Base-by-base conservation (phyloP, 768 basidiomycete genomes). In the Suillus subluteus region DNA sequence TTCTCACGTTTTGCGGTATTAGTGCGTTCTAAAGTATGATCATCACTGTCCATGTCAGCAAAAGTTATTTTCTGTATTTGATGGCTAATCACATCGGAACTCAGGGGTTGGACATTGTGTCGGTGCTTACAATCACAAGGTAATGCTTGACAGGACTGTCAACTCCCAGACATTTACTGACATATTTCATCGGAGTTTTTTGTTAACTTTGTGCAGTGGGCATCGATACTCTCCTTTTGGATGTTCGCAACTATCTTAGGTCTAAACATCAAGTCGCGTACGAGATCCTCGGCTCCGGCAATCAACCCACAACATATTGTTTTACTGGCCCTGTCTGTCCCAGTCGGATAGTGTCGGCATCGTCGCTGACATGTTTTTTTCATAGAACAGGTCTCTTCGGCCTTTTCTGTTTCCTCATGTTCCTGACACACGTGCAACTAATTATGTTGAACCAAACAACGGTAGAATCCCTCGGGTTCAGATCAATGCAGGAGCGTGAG, bases 61-160 rank as follows among this genome's bases (percentile, higher is more conserved):
- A 23, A 32, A 52, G 46, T 35, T 65, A 63, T 50, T 16, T 58
- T 64, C 23, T 41, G 41, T 48, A 18, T 35, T 44, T 9, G 23
- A 55, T 35, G 15, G 50, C 35, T 12, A 65, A 63, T 30, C 40
- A 30, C 15, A 12, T 58, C 54, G 50, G 7, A 67, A 63, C 48
- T 65, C 37, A 88, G 92, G 95, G 96, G 90, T 98, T 62, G 96
- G 96, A 13, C 93, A 95, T 73, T 98, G 96, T 70, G 94, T 98
- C 23, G 96, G 96, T 13, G 96, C 95, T 62, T 86, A 87, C 46
- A 98, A 98, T 74, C 92, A 96, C 70, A 95, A 95, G 79, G 93
- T 91, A 66, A 26, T 41, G 30, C 41, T 21, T 43, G 30, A 7
- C 26, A 30, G 18, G 82, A 64, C 12, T 58, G 43, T 35, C 55